Evolutionary conservation across 352 stramenopile genomes (phyloP).

Genomic region (Globisporangium recalcitrans): DNA sequence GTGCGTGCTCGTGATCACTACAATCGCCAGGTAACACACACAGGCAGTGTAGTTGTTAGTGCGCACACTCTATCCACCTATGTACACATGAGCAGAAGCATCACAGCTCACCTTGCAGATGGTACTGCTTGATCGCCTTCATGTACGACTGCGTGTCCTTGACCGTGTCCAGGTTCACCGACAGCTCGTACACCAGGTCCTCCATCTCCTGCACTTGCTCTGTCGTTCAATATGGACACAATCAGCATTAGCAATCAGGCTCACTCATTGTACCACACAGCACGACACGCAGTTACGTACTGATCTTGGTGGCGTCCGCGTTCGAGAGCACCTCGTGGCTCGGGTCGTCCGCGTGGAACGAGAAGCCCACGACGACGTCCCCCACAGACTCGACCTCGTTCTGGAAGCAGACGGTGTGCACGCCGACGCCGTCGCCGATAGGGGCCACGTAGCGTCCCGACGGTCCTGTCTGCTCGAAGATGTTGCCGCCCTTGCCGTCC

Average conservation of each 20-base stretch:
- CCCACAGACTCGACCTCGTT: conserved; percentile 52
- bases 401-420: conserved; percentile 73
- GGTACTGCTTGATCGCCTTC: conserved; percentile 80
- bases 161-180: conserved; percentile 80
- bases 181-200: conserved; percentile 83
- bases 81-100: neutral
- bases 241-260: neutral
- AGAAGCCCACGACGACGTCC: conserved; percentile 80
- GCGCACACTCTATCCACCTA: neutral
- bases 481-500: conserved; percentile 45
- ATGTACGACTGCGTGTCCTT: conserved; percentile 87
- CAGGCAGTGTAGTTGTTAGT: neutral
- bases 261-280: neutral
- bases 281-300: conserved; percentile 34
- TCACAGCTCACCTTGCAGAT: conserved; percentile 49
- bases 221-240: conserved; percentile 15
- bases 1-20: conserved; percentile 84
- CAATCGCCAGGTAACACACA: neutral
- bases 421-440: conserved; percentile 43
- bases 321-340: conserved; percentile 85
- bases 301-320: conserved; percentile 84
- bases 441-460: conserved; percentile 50
- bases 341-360: conserved; percentile 81
- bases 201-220: conserved; percentile 85
- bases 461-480: conserved; percentile 54